A percentile compares a stretch with the other conserved stretches of the same genome.
phyloP scores from a whole-genome alignment of 805 yeast genomes.

The Soucietia sequanensis region DNA sequence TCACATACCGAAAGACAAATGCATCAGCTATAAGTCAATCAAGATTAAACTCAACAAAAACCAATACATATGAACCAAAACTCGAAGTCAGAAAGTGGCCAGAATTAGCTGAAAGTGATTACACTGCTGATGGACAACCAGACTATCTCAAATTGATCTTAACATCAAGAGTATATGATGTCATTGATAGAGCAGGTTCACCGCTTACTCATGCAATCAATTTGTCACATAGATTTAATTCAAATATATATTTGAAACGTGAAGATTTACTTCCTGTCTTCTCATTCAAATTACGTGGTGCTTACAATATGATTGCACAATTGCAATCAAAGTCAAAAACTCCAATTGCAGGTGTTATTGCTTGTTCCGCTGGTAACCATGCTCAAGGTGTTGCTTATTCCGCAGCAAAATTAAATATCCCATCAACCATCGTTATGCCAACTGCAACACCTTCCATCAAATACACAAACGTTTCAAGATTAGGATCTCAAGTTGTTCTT shows the following conservation, averaged over 20 bases:
- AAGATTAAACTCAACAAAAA: background rate
- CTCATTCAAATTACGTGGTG: conserved; percentile 95
- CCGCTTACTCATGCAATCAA: conserved; percentile 77
- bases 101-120: conserved; percentile 49
- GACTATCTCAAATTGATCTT: conserved; percentile 89
- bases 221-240: conserved; percentile 69
- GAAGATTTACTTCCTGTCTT: conserved; percentile 95
- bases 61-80: conserved; percentile 9
- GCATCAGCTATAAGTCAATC: no score
- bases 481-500: conserved; percentile 92
- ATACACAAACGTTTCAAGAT: conserved; percentile 82
- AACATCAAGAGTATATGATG: conserved; percentile 93
- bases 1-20: no score
- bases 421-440: conserved; percentile 98
- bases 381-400: conserved; percentile 98
- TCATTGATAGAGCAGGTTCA: conserved; percentile 72
- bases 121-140: conserved; percentile 64
- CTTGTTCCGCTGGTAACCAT: conserved; percentile 98
- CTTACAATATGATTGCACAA: conserved; percentile 95
- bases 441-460: conserved; percentile 95
- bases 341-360: conserved; percentile 83
- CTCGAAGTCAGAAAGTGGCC: no score
- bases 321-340: conserved; percentile 55
- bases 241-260: conserved; percentile 78
- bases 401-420: conserved; percentile 79